phyloP scores from a whole-genome alignment of 257 asterid genomes.

The Solanum gracilifrons region DNA sequence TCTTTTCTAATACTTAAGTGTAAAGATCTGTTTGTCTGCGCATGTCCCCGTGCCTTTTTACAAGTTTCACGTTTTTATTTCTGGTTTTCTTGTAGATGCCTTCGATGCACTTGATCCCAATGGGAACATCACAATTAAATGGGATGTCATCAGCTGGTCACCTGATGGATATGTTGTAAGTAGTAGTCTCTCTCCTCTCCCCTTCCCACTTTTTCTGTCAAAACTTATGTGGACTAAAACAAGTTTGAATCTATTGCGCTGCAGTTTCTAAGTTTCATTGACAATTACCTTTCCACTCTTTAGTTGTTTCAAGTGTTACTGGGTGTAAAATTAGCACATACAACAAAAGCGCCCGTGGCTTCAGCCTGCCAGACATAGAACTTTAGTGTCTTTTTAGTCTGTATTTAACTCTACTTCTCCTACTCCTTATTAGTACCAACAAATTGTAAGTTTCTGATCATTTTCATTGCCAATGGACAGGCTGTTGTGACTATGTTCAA shows the following conservation, averaged over 20 bases:
- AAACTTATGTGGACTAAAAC: not conserved
- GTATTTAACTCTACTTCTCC: not conserved
- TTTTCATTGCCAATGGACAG: conserved; percentile 7
- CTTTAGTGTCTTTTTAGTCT: not conserved
- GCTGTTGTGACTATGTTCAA: conserved; percentile 50
- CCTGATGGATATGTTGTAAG: conserved; percentile 82
- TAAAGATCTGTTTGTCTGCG: not conserved
- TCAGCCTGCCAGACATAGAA: not conserved
- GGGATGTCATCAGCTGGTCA: conserved; percentile 74
- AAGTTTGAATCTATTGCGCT: not conserved
- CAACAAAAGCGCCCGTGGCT: not conserved
- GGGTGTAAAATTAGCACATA: not conserved
- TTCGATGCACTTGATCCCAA: conserved; percentile 84
- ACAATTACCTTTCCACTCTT: not conserved
- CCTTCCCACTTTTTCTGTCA: not conserved
- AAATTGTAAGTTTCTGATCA: not conserved
- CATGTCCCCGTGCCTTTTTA: not conserved
- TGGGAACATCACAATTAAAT: conserved; percentile 73
- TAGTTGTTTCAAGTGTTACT: not conserved
- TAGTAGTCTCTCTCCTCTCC: not conserved
- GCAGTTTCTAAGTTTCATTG: not conserved
- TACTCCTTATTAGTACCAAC: not conserved
- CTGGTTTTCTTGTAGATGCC: conserved; percentile 39
- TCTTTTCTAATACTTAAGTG: too few relatives aligned
- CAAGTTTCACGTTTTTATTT: not conserved